Percentiles rank a stretch among this genome's conserved stretches.
Evolutionary conservation across 2,329 filamentous ascomycete genomes (phyloP).

Genomic region (Aspergillus glaucus): DNA sequence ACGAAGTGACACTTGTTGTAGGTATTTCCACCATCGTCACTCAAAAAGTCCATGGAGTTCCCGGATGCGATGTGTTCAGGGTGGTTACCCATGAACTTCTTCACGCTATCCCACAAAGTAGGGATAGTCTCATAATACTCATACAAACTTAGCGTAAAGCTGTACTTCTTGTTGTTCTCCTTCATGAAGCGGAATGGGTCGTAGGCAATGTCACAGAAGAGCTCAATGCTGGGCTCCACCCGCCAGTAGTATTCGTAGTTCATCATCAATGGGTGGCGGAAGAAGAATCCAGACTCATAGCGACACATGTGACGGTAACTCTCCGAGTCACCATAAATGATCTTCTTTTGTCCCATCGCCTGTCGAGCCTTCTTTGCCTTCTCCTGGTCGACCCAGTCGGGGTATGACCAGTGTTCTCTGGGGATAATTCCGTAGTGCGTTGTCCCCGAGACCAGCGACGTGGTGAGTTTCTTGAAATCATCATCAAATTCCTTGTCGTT

Average conservation of each 20-base stretch:
- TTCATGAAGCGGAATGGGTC: slow-evolving; percentile 96
- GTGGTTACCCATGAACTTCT: slow-evolving; percentile 86
- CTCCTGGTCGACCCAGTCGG: slow-evolving; percentile 89
- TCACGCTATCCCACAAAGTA: slow-evolving; percentile 89
- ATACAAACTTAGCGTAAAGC: slow-evolving; percentile 89
- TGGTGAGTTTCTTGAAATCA: slow-evolving; percentile 86
- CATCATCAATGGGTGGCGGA: slow-evolving; percentile 85
- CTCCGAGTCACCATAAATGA: slow-evolving; percentile 96
- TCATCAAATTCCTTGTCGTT: slow-evolving; percentile 94
- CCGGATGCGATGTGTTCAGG: slow-evolving; percentile 78
- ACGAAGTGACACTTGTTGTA: slow-evolving; percentile 99
- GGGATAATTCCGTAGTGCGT: slow-evolving; percentile 87
- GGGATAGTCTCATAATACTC: slow-evolving; percentile 96
- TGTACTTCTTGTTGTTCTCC: slow-evolving; percentile 96
- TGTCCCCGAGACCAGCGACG: slow-evolving; percentile 82
- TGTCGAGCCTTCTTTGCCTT: slow-evolving; percentile 84
- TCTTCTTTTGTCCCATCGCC: slow-evolving; percentile 89
- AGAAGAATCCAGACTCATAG: slow-evolving; percentile 99
- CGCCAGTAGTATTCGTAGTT: slow-evolving; percentile 99
- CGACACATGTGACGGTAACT: slow-evolving; percentile 99
- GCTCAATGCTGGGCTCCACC: slow-evolving; percentile 92
- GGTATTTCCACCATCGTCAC: slow-evolving; percentile 80
- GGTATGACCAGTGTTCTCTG: slow-evolving; percentile 94
- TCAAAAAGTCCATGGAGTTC: slow-evolving; percentile 87
- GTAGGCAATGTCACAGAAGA: slow-evolving; percentile 92